These are phyloP conservation scores for Nemania sp. DNA, from an alignment of 2,329 filamentous ascomycete genomes.

Conservation along the genomic window DNA sequence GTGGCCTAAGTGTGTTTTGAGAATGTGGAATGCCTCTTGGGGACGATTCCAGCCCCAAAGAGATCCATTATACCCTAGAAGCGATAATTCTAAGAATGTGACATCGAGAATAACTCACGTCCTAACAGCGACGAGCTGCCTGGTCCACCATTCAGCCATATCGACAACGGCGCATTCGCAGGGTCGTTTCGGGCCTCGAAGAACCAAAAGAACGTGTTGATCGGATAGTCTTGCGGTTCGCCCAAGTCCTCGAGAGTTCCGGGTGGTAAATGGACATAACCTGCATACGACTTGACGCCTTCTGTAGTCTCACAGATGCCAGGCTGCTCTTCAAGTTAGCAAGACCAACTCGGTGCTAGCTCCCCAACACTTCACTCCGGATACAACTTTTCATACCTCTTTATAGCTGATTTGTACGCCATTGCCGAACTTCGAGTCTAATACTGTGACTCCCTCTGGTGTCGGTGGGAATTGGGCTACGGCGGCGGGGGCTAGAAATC, in stretches of 20 bases:
- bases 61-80: neutral
- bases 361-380: neutral
- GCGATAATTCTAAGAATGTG: neutral
- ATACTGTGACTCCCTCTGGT: conserved; percentile 56
- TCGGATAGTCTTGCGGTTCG: conserved; percentile 58
- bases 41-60: neutral
- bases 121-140: conserved; percentile 67
- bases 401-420: conserved; percentile 73
- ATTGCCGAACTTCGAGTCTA: conserved; percentile 67
- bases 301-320: conserved; percentile 65
- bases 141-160: conserved; percentile 71
- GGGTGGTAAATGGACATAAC: conserved; percentile 68
- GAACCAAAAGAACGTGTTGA: conserved; percentile 60
- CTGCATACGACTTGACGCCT: conserved; percentile 71
- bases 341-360: neutral
- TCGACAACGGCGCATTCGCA: conserved; percentile 56
- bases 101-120: conserved; percentile 31
- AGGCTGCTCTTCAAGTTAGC: conserved; percentile 55
- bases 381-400: conserved; percentile 49
- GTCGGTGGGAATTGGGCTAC: conserved; percentile 49
- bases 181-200: conserved; percentile 52
- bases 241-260: conserved; percentile 56
- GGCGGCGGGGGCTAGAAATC: conserved; percentile 35
- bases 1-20: neutral
- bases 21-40: neutral